Evolutionary conservation across 495 filamentous ascomycete genomes (phyloP).

Genomic region (Neurospora hispaniola): DNA sequence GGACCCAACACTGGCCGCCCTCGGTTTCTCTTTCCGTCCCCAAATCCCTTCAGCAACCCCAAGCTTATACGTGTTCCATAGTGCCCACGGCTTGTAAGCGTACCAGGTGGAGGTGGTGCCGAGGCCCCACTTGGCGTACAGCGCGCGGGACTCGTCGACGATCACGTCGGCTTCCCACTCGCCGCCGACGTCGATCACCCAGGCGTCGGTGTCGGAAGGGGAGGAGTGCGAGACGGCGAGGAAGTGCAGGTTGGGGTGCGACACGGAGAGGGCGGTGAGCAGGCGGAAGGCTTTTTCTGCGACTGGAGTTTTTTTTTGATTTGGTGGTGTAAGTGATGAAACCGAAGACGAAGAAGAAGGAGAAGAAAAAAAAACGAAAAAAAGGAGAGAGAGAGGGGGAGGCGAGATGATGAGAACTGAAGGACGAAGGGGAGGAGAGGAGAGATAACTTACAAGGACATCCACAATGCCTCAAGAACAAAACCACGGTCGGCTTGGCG

Average conservation of each 20-base stretch:
- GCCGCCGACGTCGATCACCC: constrained; percentile 43
- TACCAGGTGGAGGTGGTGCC: constrained; percentile 42
- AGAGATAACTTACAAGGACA: constrained; percentile 42
- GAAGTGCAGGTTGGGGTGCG: constrained; percentile 40
- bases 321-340: neutral
- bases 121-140: constrained; percentile 46
- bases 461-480: constrained; percentile 52
- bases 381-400: neutral
- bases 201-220: constrained; percentile 38
- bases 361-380: neutral
- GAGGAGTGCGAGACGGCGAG: constrained; percentile 49
- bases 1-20: constrained; percentile 25
- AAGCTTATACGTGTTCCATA: constrained; percentile 39
- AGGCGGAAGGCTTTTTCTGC: constrained; percentile 49
- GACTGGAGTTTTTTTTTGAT: constrained; percentile 20
- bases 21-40: constrained; percentile 31
- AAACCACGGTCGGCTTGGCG: constrained; percentile 39
- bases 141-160: constrained; percentile 39
- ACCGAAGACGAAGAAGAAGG: neutral
- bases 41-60: constrained; percentile 45
- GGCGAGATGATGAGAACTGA: neutral
- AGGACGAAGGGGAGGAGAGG: neutral
- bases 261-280: constrained; percentile 33
- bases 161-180: constrained; percentile 42
- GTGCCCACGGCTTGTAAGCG: constrained; percentile 28